phyloP scores from a whole-genome alignment of 345 rosid species.

The Sonneratia caseolaris region DNA sequence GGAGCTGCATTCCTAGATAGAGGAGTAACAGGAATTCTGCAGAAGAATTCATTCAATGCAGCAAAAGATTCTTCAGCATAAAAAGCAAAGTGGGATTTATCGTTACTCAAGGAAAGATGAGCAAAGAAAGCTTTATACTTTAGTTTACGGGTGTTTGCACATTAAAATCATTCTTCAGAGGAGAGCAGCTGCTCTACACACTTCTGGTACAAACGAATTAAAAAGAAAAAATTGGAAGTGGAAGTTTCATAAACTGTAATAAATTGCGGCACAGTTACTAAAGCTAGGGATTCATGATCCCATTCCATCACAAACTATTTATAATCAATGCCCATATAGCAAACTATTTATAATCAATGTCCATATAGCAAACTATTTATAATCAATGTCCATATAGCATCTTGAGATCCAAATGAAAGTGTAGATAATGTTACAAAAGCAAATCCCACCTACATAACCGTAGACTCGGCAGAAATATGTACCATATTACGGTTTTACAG shows the following conservation, averaged over 20 bases:
- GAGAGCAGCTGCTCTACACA: not conserved
- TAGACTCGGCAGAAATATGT: not conserved
- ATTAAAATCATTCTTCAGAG: not conserved
- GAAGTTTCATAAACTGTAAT: not conserved
- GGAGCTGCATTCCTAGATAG: not conserved
- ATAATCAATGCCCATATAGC: not conserved
- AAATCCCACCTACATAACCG: not conserved
- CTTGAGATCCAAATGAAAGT: not conserved
- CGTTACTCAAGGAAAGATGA: not conserved
- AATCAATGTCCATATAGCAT: not conserved
- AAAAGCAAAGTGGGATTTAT: slow-evolving; percentile 7
- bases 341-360: not conserved
- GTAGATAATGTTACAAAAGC: not conserved
- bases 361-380: not conserved
- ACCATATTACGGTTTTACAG: not conserved
- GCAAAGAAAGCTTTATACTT: not conserved
- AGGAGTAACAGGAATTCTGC: not conserved
- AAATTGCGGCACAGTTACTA: not conserved
- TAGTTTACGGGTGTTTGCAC: not conserved
- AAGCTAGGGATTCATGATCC: too few species aligned
- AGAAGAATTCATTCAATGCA: not conserved
- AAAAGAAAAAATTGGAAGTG: not conserved
- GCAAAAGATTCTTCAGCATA: slow-evolving; percentile 6
- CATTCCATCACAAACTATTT: not conserved
- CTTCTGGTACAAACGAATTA: not conserved